Percentiles rank a stretch among this genome's conserved stretches.
These are phyloP conservation scores for Candida nemodendra DNA, from an alignment of 805 yeast genomes.

Conservation along the genomic window DNA sequence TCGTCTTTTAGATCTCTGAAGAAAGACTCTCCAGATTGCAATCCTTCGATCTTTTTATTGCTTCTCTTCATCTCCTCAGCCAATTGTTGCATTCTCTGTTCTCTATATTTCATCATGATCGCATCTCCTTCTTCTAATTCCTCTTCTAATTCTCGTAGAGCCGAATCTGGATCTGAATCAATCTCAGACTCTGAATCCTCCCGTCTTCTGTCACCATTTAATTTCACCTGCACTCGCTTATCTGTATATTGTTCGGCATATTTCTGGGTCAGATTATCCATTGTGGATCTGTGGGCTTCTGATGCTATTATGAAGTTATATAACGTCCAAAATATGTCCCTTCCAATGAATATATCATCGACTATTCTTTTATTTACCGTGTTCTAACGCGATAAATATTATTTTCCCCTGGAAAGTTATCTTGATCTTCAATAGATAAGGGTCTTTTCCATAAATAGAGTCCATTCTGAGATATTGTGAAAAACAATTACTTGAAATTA, in stretches of 20 bases:
- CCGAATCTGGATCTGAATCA: conserved; percentile 32
- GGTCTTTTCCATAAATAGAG: too few relatives aligned
- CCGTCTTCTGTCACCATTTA: conserved; percentile 21
- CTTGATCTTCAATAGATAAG: too few relatives aligned
- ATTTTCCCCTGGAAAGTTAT: too few relatives aligned
- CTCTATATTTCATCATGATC: conserved; percentile 52
- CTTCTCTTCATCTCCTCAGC: conserved; percentile 41
- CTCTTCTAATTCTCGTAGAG: conserved; percentile 48
- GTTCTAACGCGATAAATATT: too few relatives aligned
- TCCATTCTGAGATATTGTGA: too few relatives aligned
- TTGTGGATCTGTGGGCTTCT: too few relatives aligned
- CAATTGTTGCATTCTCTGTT: conserved; percentile 59
- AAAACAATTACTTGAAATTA: too few relatives aligned
- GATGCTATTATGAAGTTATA: too few relatives aligned
- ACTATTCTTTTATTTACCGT: too few relatives aligned
- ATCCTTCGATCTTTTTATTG: conserved; percentile 27
- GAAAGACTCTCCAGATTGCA: conserved; percentile 35
- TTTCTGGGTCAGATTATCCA: conserved; percentile 16
- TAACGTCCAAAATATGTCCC: too few relatives aligned
- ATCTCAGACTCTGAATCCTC: conserved; percentile 20
- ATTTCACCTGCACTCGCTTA: conserved; percentile 8
- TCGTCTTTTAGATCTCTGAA: conserved; percentile 51
- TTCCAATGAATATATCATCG: too few relatives aligned
- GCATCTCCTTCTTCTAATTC: conserved; percentile 48
- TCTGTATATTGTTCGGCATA: conserved; percentile 47